Base-by-base conservation (phyloP, 495 filamentous ascomycete species). In the Beverwykella pulmonaria region DNA sequence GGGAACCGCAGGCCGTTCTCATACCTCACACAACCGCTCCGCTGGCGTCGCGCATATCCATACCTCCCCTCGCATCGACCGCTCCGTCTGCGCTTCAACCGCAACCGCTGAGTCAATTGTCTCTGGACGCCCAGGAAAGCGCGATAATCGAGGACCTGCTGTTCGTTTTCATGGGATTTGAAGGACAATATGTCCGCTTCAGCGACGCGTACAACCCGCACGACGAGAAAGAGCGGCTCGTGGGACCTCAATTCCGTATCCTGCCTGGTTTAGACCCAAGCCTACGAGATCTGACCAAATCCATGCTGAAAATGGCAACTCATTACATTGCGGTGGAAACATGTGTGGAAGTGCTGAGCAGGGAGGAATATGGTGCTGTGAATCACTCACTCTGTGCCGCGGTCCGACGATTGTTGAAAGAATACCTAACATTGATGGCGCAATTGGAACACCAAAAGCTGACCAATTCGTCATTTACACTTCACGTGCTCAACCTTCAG, bases 111-210 rank as follows among this genome's bases (percentile, higher is more conserved):
- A 82, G 86, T 59, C 83, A 89, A 53, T 77, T 97, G 63, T 84
- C 90, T 1, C 77, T 92, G 22, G 88, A 94, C 62, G 85, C 81
- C 8, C 94, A 98, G 74, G 94, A 98, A 77, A 83, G 84, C 12
- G 89, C 86, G 2, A 89, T 98, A 12, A 78, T 98, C 54, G 93
- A 97, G 68, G 94, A 98, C 71, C 78, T 98, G 22, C 75, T 97
- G 34, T 97, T 92, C 75, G 92, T 95, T 2, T 93, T 97, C 68
- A 97, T 98, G 93, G 94, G 94, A n/a, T 95, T 91, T 65, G 94
- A 98, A 78, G 94, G 94, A 27, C 92, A 96, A 75, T 97, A 97
- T 75, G 90, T 98, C 68, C 91, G 92, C 63, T 98, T 92, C 69
- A 82, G 82, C 39, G 86, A 86, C 59, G 83, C 85, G 1, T 97